These are phyloP conservation scores for Solanum tarapatanum DNA, from an alignment of 257 asterid genomes.

Conservation along the genomic window DNA sequence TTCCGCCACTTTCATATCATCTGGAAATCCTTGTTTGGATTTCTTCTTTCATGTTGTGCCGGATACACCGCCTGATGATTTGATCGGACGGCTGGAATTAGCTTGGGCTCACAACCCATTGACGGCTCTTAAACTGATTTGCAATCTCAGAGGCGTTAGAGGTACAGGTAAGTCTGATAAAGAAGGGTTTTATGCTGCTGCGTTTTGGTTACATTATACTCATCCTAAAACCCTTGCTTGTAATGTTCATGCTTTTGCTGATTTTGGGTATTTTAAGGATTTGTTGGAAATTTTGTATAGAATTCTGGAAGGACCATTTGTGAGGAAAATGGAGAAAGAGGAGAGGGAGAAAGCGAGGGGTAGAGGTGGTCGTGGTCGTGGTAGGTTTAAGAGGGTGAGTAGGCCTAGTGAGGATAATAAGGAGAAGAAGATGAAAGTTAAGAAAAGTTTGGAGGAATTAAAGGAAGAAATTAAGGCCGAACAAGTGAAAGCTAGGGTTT, in stretches of 20 bases:
- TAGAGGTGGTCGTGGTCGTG: background rate
- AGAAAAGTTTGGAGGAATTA: background rate
- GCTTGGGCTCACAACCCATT: constrained; percentile 22
- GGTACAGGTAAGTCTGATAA: constrained; percentile 42
- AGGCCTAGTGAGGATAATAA: background rate
- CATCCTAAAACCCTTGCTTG: constrained; percentile 33
- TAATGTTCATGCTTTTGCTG: constrained; percentile 11
- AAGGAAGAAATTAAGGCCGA: constrained; percentile 10
- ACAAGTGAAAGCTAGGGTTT: constrained; percentile 24
- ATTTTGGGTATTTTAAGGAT: constrained; percentile 34
- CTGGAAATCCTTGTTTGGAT: constrained; percentile 27
- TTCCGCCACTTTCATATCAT: constrained; percentile 21
- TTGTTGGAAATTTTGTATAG: constrained; percentile 27
- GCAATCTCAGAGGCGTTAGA: constrained; percentile 29
- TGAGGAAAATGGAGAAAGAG: background rate
- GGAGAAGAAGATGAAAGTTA: constrained; percentile 13
- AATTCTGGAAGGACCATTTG: constrained; percentile 19
- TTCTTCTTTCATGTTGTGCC: constrained; percentile 41
- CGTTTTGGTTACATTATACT: constrained; percentile 22
- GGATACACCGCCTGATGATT: background rate
- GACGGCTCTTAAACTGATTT: constrained; percentile 19
- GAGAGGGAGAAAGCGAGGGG: background rate
- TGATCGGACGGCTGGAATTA: constrained; percentile 6
- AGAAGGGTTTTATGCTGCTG: constrained; percentile 25
- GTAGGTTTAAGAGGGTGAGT: background rate